These are phyloP conservation scores for Daldinia bambusicola DNA, from an alignment of 495 filamentous ascomycete species.

Conservation along the genomic window DNA sequence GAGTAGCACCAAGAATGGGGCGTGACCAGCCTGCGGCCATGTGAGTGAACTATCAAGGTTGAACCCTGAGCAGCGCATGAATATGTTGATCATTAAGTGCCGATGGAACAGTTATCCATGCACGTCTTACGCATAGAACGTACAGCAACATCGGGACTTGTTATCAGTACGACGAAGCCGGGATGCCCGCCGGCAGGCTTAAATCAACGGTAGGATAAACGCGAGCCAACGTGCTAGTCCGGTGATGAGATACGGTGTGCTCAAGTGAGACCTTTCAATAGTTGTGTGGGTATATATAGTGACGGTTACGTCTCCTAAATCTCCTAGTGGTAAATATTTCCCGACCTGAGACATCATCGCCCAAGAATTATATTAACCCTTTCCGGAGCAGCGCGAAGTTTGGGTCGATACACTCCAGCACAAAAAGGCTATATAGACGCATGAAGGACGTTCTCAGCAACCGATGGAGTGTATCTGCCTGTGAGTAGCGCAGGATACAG, in stretches of 20 bases:
- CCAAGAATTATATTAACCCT: neutral
- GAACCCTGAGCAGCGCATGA: constrained; percentile 22
- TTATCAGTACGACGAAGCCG: constrained; percentile 22
- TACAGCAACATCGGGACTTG: constrained; percentile 30
- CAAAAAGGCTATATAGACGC: constrained; percentile 3
- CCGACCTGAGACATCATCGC: constrained; percentile 19
- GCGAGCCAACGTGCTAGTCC: constrained; percentile 3
- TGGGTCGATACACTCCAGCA: neutral
- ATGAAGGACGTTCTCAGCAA: neutral
- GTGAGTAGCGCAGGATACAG: neutral
- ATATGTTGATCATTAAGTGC: constrained; percentile 35
- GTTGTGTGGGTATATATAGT: constrained; percentile 20
- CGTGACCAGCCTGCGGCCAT: constrained; percentile 30
- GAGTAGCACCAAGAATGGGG: constrained; percentile 36
- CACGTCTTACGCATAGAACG: constrained; percentile 29
- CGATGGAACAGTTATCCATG: constrained; percentile 33
- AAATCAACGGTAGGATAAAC: constrained; percentile 15
- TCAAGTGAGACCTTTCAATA: constrained; percentile 4
- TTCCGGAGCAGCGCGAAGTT: neutral
- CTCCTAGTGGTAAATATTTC: constrained; percentile 40
- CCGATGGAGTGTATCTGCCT: neutral
- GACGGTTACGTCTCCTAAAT: constrained; percentile 19
- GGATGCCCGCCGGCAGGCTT: neutral
- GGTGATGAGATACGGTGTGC: constrained; percentile 8
- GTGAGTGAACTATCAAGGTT: constrained; percentile 23